A percentile compares a stretch with the other conserved stretches of the same genome.
Conservation (phyloP, 495 filamentous ascomycete species). For the Penicillium simplicissimum region DNA sequence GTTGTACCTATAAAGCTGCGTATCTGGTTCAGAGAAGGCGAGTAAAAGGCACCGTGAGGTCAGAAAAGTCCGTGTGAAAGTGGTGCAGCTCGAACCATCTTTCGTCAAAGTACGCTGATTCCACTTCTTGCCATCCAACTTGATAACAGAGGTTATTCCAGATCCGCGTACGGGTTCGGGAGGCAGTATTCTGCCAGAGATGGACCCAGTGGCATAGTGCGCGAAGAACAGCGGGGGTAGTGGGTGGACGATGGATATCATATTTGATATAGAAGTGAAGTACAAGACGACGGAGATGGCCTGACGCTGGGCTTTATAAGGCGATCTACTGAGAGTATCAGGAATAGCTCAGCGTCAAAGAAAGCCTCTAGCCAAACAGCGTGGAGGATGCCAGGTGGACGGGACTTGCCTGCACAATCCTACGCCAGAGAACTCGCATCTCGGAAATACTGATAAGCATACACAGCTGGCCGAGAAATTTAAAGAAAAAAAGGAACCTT, state of each 20-base stretch:
- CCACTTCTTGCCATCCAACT: neutral
- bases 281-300: neutral
- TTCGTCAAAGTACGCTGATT: neutral
- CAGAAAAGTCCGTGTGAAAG: neutral
- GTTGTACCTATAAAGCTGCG: too few relatives aligned
- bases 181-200: neutral
- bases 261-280: neutral
- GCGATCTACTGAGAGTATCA: neutral
- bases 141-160: neutral
- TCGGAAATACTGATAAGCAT: neutral
- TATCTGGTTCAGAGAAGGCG: neutral
- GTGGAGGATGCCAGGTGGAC: neutral
- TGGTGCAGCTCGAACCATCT: neutral
- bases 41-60: neutral
- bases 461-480: neutral
- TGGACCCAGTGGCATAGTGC: neutral
- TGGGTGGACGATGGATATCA: neutral
- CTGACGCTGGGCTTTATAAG: neutral
- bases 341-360: neutral
- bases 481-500: conserved; percentile 16
- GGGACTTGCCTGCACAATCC: neutral
- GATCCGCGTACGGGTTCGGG: neutral
- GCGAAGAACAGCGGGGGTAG: neutral
- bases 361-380: neutral
- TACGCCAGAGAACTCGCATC: neutral